These are phyloP conservation scores for Clavaria fumosa DNA, from an alignment of 768 basidiomycete genomes.

Conservation along the genomic window DNA sequence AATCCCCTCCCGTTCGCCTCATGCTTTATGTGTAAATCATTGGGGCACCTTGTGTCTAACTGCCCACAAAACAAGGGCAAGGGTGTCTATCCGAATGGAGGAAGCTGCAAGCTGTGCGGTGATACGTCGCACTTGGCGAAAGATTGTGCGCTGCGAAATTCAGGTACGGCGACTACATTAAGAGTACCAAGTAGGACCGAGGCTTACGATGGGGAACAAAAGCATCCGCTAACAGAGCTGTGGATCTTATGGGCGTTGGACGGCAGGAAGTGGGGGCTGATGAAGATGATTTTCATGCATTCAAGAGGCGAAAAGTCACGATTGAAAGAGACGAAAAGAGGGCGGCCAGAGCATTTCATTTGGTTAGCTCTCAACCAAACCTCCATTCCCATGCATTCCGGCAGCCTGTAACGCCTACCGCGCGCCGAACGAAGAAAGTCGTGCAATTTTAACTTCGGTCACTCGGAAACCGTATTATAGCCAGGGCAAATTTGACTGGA, in stretches of 20 bases:
- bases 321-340: slow-evolving; percentile 45
- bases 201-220: not conserved
- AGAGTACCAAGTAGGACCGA: not conserved
- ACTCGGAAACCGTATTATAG: too few relatives aligned
- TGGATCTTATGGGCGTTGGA: slow-evolving; percentile 8
- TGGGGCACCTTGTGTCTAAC: slow-evolving; percentile 72
- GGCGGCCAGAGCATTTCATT: slow-evolving; percentile 27
- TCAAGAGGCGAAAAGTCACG: slow-evolving; percentile 48
- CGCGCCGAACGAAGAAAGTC: slow-evolving; percentile 27
- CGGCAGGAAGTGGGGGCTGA: slow-evolving; percentile 61
- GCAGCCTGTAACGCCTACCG: slow-evolving; percentile 16
- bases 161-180: slow-evolving; percentile 29
- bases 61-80: slow-evolving; percentile 70
- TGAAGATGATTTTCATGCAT: slow-evolving; percentile 86
- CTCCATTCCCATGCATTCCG: slow-evolving; percentile 27
- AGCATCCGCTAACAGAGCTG: not conserved
- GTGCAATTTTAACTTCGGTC: slow-evolving; percentile 37
- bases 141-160: slow-evolving; percentile 56
- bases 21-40: slow-evolving; percentile 78
- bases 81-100: slow-evolving; percentile 85
- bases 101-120: slow-evolving; percentile 78
- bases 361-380: slow-evolving; percentile 28
- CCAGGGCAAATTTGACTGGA: too few relatives aligned
- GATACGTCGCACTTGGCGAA: slow-evolving; percentile 75
- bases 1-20: slow-evolving; percentile 77